Evolutionary conservation across 495 filamentous ascomycete genomes (phyloP).

Genomic region (Podospora pseudocomata): DNA sequence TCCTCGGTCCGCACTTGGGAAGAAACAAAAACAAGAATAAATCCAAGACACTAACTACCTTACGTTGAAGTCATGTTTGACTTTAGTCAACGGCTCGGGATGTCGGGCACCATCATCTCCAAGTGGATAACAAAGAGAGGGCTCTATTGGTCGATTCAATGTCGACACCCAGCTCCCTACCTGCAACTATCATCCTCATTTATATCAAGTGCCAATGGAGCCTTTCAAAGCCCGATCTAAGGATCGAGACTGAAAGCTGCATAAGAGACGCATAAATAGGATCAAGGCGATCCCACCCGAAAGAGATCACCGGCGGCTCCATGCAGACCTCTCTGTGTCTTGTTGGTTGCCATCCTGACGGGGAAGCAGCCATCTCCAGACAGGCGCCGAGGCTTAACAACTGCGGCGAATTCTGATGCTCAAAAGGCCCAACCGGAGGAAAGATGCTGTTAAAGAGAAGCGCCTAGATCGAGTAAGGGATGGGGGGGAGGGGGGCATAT

Average conservation of each 20-base stretch:
- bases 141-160: background rate
- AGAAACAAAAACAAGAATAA: background rate
- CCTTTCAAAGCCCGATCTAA: background rate
- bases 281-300: conserved; percentile 11
- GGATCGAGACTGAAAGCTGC: background rate
- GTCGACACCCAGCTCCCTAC: too few species aligned
- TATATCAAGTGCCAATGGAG: background rate
- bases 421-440: background rate
- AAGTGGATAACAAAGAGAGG: background rate
- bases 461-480: conserved; percentile 14
- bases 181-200: too few species aligned
- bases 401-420: background rate
- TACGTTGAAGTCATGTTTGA: background rate
- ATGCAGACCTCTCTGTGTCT: conserved; percentile 3
- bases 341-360: conserved; percentile 1
- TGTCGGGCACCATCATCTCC: background rate
- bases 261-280: conserved; percentile 4
- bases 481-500: conserved; percentile 16
- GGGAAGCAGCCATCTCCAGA: conserved; percentile 15
- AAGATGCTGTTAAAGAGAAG: conserved; percentile 13
- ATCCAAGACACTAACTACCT: background rate
- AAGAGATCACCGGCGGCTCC: conserved; percentile 13
- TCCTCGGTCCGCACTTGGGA: background rate
- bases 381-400: conserved; percentile 16
- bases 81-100: background rate